These are phyloP conservation scores for Stachybotrys elegans DNA, from an alignment of 2,329 filamentous ascomycete genomes.

Conservation along the genomic window DNA sequence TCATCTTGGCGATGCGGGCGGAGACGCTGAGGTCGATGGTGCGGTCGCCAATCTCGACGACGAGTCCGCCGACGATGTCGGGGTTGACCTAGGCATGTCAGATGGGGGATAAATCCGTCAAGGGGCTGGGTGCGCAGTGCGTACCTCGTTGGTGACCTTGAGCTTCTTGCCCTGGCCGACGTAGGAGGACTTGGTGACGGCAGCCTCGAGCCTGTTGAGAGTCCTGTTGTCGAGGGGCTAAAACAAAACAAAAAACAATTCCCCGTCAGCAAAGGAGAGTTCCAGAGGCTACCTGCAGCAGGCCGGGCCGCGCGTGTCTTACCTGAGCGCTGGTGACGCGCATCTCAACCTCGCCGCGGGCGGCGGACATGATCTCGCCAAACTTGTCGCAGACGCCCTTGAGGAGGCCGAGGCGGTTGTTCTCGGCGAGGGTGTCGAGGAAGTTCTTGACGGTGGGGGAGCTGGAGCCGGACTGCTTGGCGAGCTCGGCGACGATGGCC, in stretches of 20 bases:
- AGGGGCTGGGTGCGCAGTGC: constrained; percentile 15
- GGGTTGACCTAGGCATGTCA: constrained; percentile 67
- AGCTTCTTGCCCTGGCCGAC: constrained; percentile 92
- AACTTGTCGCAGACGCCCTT: constrained; percentile 86
- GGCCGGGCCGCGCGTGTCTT: constrained; percentile 33
- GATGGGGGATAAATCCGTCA: background rate
- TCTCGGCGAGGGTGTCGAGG: constrained; percentile 82
- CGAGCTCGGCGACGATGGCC: constrained; percentile 79
- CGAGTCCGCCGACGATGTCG: constrained; percentile 86
- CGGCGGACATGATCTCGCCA: constrained; percentile 75
- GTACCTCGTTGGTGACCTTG: constrained; percentile 88
- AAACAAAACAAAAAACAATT: constrained; percentile 6
- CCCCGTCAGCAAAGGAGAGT: too few relatives aligned
- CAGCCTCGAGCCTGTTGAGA: constrained; percentile 77
- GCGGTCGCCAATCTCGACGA: constrained; percentile 95
- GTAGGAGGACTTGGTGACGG: constrained; percentile 85
- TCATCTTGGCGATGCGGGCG: constrained; percentile 93
- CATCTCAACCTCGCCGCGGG: constrained; percentile 90
- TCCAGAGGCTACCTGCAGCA: background rate
- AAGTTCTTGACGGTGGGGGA: constrained; percentile 93
- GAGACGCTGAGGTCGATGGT: constrained; percentile 98
- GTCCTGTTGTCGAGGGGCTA: constrained; percentile 84
- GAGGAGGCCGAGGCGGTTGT: constrained; percentile 87
- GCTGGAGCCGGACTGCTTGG: constrained; percentile 71
- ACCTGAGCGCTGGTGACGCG: constrained; percentile 86